A percentile compares a stretch with the other conserved stretches of the same genome.
phyloP scores from a whole-genome alignment of 2,329 filamentous ascomycete species.

The Exophiala xenobiotica region DNA sequence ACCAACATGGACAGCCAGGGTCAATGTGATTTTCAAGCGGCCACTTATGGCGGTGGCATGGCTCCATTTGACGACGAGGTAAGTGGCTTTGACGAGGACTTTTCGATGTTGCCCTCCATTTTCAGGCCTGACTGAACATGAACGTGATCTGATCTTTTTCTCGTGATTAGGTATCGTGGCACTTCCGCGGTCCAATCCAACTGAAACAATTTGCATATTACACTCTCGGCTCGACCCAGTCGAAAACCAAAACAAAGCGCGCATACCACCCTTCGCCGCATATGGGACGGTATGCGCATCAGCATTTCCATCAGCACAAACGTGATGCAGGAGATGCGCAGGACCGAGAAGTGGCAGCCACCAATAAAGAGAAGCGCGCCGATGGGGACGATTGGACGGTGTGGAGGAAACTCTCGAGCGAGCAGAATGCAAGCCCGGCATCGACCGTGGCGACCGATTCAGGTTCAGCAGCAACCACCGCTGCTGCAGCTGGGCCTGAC shows the following conservation, averaged over 20 bases:
- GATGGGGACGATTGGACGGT: background rate
- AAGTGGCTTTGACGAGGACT: too few species aligned
- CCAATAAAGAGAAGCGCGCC: conserved; percentile 7
- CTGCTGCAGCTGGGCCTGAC: conserved; percentile 38
- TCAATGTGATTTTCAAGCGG: conserved; percentile 54
- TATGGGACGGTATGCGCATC: conserved; percentile 45
- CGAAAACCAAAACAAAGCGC: conserved; percentile 38
- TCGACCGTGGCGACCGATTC: too few species aligned
- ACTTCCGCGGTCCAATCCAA: conserved; percentile 68
- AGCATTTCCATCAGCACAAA: conserved; percentile 51
- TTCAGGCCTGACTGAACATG: too few species aligned
- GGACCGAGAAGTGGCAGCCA: background rate
- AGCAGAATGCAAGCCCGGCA: too few species aligned
- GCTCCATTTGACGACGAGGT: conserved; percentile 71
- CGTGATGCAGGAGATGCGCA: conserved; percentile 34
- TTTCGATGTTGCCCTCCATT: too few species aligned
- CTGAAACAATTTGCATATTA: conserved; percentile 71
- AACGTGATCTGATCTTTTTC: too few species aligned
- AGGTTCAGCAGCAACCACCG: conserved; percentile 24
- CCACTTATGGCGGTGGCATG: conserved; percentile 57
- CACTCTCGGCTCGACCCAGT: conserved; percentile 44
- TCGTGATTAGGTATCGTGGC: conserved; percentile 73
- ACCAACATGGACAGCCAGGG: conserved; percentile 54
- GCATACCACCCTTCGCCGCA: conserved; percentile 36
- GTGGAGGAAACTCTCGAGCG: conserved; percentile 25